phyloP scores from a whole-genome alignment of 441 rosid species.

The Euphorbia corollata region DNA sequence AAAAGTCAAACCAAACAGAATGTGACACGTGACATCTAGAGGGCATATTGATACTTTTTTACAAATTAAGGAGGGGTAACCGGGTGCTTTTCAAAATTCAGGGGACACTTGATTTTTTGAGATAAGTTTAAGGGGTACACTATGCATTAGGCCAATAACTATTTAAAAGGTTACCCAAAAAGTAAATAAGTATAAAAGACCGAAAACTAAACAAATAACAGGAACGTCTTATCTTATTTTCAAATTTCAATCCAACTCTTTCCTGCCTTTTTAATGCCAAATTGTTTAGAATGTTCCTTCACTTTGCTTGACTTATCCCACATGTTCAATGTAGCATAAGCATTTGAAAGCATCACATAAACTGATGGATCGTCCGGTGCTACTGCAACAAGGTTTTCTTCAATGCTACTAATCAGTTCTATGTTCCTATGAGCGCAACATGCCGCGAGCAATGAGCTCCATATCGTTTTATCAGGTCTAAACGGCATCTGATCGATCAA shows the following conservation, averaged over 20 bases:
- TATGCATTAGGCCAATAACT: too few species aligned
- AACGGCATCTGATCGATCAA: slow-evolving; percentile 49
- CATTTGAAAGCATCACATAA: slow-evolving; percentile 54
- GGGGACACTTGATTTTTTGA: too few species aligned
- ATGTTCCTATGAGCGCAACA: slow-evolving; percentile 49
- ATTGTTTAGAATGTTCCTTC: slow-evolving; percentile 39
- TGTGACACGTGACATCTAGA: too few species aligned
- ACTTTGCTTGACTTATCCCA: slow-evolving; percentile 54
- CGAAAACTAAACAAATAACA: too few species aligned
- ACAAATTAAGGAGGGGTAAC: too few species aligned
- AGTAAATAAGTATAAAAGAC: too few species aligned
- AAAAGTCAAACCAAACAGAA: too few species aligned
- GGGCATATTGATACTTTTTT: too few species aligned
- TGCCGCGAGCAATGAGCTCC: slow-evolving; percentile 55
- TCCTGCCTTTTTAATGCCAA: slow-evolving; percentile 51
- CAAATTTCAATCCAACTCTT: slow-evolving; percentile 48
- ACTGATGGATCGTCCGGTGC: slow-evolving; percentile 44
- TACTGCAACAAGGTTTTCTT: slow-evolving; percentile 32
- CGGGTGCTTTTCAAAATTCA: too few species aligned
- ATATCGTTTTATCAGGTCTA: slow-evolving; percentile 56
- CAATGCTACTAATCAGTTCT: slow-evolving; percentile 19
- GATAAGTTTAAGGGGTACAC: too few species aligned
- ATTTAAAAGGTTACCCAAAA: too few species aligned
- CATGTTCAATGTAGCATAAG: slow-evolving; percentile 52
- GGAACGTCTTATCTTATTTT: slow-evolving; percentile 11